A percentile compares a stretch with the other conserved stretches of the same genome.
phyloP scores from a whole-genome alignment of 2,329 filamentous ascomycete species.

The Diplodia scrobiculata region DNA sequence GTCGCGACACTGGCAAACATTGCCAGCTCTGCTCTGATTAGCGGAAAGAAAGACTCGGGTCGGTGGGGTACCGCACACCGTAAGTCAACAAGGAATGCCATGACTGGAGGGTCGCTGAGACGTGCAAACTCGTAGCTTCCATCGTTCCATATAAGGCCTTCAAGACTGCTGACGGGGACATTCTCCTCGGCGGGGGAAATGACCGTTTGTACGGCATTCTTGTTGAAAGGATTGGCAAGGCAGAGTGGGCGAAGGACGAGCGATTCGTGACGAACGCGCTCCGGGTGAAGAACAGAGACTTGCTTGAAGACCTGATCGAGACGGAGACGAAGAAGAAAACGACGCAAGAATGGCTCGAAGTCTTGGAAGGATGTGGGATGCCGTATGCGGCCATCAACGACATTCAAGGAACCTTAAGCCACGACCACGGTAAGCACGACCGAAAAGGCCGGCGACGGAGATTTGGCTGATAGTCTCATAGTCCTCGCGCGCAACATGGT shows the following conservation, averaged over 20 bases:
- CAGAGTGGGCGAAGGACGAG: conserved; percentile 60
- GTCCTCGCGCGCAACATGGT: conserved; percentile 83
- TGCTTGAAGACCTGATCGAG: conserved; percentile 79
- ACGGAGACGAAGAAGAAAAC: conserved; percentile 71
- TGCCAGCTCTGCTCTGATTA: conserved; percentile 86
- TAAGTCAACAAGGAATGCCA: conserved; percentile 46
- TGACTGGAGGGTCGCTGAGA: not conserved
- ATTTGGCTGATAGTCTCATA: conserved; percentile 38
- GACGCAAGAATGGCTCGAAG: conserved; percentile 81
- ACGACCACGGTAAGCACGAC: conserved; percentile 71
- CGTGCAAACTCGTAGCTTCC: conserved; percentile 63
- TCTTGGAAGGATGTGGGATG: conserved; percentile 88
- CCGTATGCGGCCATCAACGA: conserved; percentile 96
- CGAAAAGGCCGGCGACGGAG: not conserved
- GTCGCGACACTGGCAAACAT: conserved; percentile 94
- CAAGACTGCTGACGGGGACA: conserved; percentile 63
- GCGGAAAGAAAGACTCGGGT: conserved; percentile 81
- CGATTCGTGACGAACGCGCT: conserved; percentile 62
- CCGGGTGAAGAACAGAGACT: conserved; percentile 68
- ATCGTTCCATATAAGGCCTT: conserved; percentile 95
- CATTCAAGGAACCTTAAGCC: conserved; percentile 77
- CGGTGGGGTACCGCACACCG: conserved; percentile 97
- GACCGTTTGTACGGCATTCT: conserved; percentile 64
- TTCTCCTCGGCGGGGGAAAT: conserved; percentile 66
- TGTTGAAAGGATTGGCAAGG: conserved; percentile 59